phyloP scores from a whole-genome alignment of 441 rosid species.

The Biscutella laevigata region DNA sequence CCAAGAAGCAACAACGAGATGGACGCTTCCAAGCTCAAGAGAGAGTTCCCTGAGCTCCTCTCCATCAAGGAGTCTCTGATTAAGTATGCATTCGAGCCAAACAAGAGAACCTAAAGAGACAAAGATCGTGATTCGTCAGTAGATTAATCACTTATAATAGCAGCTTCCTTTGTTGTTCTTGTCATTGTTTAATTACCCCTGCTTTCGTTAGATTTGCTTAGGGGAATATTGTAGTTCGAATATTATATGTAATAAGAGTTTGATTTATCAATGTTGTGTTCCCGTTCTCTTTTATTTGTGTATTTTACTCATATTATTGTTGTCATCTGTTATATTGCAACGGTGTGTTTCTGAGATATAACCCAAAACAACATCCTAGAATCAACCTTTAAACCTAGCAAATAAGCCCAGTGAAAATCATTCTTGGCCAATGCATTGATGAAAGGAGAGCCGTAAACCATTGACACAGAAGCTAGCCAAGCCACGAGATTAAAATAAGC shows the following conservation, averaged over 20 bases:
- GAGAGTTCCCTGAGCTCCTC: constrained; percentile 41
- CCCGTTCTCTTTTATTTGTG: not conserved
- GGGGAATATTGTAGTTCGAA: constrained; percentile 9
- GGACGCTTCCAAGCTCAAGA: constrained; percentile 43
- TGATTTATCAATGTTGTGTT: not conserved
- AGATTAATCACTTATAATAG: constrained; percentile 8
- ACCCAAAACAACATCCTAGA: too few relatives aligned
- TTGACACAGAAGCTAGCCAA: too few relatives aligned
- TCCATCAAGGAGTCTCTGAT: constrained; percentile 41
- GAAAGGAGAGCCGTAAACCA: too few relatives aligned
- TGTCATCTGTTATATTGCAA: too few relatives aligned
- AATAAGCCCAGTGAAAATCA: too few relatives aligned
- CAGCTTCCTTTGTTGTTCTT: not conserved
- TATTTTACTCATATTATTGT: not conserved
- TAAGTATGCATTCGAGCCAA: constrained; percentile 37
- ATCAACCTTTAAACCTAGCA: too few relatives aligned
- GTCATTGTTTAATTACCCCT: constrained; percentile 1
- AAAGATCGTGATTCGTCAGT: constrained; percentile 10
- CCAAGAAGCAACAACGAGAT: constrained; percentile 51
- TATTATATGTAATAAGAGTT: constrained; percentile 14
- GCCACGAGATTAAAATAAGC: too few relatives aligned
- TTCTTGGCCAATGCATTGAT: too few relatives aligned
- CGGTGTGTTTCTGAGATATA: too few relatives aligned
- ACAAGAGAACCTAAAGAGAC: constrained; percentile 31
- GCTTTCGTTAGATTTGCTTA: constrained; percentile 3